Base-by-base conservation (phyloP, 169 alveolate species). In the Cytauxzoon felis region DNA sequence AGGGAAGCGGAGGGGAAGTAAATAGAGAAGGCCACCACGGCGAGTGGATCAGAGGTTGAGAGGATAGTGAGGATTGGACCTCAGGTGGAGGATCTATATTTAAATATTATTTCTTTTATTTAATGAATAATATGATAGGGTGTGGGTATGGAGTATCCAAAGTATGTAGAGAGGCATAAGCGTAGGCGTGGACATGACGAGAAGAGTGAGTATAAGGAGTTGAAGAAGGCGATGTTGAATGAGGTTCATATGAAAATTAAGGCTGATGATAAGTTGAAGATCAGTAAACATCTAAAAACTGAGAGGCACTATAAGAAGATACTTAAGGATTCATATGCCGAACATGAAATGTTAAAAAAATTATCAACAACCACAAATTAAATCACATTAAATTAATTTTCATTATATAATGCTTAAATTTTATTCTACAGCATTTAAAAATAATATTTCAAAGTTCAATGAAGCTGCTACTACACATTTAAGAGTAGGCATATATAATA, bases 261-360 rank as follows among this genome's bases (percentile, higher is more conserved):
- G 58, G 41, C 7, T 8, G 57, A 57, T 27, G 67, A 72, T 45
- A 47, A 51, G 33, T 54, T 41, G 59, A 33, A 56, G 18, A 65
- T 29, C 40, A 38, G 67, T 52, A 47, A 60, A 24, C 78, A 76
- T 9, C 56, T 16, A 24, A 29, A 53, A 41, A 33, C 84, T 0
- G 54, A 49, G 21, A 60, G 50, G 36, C 11, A 63, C 24, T 76
- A 76, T 71, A 27, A 51, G 13, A 51, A 76, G 21, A 76, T 76
- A 5, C 47, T 76, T 30, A 63, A 78, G 19, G 70, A 52, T 26
- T 80, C 86, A 2, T 57, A 57, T 73, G 43, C 58, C 0, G 86
- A 76, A 64, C 86, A 76, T 54, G 86, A 76, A 7, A 47, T 19
- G 67, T 57, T 76, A 43, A 53, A 58, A 33, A 76, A 76, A 54